Evolutionary conservation across 768 basidiomycete species (phyloP).

Genomic region (Suillus subluteus): DNA sequence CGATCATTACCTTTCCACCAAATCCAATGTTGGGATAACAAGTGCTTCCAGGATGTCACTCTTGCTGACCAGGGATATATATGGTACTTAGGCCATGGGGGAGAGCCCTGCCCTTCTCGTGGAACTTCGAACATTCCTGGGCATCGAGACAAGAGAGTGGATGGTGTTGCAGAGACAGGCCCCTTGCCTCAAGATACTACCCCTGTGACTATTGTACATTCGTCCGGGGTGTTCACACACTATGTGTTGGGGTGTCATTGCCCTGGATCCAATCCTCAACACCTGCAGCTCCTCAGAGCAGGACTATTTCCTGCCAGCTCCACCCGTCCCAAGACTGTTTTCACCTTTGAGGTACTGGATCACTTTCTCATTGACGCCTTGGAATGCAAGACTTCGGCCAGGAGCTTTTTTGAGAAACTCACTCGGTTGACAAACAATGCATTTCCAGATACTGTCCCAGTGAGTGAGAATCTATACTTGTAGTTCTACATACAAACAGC

Average conservation of each 20-base stretch:
- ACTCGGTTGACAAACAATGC: conserved; percentile 8
- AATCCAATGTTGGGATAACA: conserved; percentile 22
- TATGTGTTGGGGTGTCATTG: conserved; percentile 7
- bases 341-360: conserved; percentile 12
- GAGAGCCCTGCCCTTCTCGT: conserved; percentile 21
- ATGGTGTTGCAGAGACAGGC: too few species aligned
- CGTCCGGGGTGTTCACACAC: conserved; percentile 14
- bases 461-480: background rate
- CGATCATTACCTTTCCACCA: conserved; percentile 17
- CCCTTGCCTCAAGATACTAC: too few species aligned
- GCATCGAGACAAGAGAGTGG: too few species aligned
- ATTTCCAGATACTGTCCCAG: background rate
- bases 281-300: background rate
- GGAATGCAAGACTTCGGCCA: conserved; percentile 20
- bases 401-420: conserved; percentile 15
- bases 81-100: conserved; percentile 25
- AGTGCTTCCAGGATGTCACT: conserved; percentile 13
- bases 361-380: conserved; percentile 13
- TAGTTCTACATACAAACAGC: too few species aligned
- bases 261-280: background rate
- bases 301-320: conserved; percentile 15
- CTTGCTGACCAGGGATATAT: conserved; percentile 24
- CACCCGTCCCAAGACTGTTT: conserved; percentile 6
- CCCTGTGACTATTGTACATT: background rate
- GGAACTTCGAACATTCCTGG: too few species aligned